Conservation (phyloP, 140 eudicot genomes). For the Oenanthe javanica region DNA sequence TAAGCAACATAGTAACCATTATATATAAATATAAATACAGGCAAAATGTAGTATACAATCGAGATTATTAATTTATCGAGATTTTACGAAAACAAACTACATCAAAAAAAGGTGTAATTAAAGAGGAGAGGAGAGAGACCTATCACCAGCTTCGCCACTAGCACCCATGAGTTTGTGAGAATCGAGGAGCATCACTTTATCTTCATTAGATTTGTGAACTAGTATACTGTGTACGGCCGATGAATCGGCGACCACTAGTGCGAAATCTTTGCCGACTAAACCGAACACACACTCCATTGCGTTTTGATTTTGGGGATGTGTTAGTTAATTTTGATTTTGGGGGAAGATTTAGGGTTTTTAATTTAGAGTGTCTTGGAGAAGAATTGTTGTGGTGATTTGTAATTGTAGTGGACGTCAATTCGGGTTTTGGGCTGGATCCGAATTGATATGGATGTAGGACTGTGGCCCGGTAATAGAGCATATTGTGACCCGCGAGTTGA, state of each 20-base stretch:
- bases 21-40: background rate
- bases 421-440: background rate
- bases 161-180: conserved; percentile 98
- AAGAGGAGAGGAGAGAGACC: conserved; percentile 25
- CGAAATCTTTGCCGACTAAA: conserved; percentile 75
- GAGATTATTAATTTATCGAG: background rate
- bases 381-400: background rate
- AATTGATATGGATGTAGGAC: background rate
- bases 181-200: conserved; percentile 87
- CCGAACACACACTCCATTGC: conserved; percentile 94
- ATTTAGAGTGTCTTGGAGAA: background rate
- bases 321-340: background rate
- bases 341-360: background rate
- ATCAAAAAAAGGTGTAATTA: background rate
- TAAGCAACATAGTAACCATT: no score
- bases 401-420: background rate
- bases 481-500: no score
- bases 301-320: background rate
- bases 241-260: conserved; percentile 84
- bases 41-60: background rate
- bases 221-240: conserved; percentile 95
- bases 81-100: background rate
- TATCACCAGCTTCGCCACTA: conserved; percentile 92
- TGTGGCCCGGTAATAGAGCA: no score
- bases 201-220: conserved; percentile 91